Evolutionary conservation across 176 grass and related monocot species (phyloP).

Genomic region (Zizania latifolia): DNA sequence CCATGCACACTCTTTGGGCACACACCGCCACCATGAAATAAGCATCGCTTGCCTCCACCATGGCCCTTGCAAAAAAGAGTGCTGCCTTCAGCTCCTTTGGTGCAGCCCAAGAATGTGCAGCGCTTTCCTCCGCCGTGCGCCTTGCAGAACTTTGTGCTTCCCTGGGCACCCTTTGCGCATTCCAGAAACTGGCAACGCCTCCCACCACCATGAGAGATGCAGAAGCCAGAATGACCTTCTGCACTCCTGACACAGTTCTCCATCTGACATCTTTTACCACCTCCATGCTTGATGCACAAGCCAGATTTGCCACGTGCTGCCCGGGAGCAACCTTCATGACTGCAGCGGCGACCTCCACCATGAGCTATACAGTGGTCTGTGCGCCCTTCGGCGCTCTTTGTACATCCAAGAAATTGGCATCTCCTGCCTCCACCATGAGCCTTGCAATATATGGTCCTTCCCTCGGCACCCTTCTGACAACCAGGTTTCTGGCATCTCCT

Average conservation of each 20-base stretch:
- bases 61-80: conserved; percentile 83
- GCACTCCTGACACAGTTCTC: conserved; percentile 87
- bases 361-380: conserved; percentile 93
- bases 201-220: conserved; percentile 92
- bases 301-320: conserved; percentile 90
- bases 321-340: conserved; percentile 58
- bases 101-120: conserved; percentile 86
- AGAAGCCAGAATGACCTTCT: conserved; percentile 88
- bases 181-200: conserved; percentile 68
- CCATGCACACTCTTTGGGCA: conserved; percentile 92
- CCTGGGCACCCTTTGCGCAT: conserved; percentile 87
- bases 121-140: conserved; percentile 89
- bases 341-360: conserved; percentile 77
- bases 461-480: conserved; percentile 93
- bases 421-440: conserved; percentile 84
- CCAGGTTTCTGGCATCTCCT: conserved; percentile 65
- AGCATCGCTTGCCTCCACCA: conserved; percentile 89
- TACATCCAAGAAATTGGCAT: conserved; percentile 79
- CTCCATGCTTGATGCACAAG: conserved; percentile 89
- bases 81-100: conserved; percentile 88
- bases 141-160: conserved; percentile 91
- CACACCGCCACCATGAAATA: conserved; percentile 67
- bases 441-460: conserved; percentile 94
- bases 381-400: conserved; percentile 82
- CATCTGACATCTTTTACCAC: conserved; percentile 77